Conservation (phyloP, 1,139 yeast species). For the Yamadazyma atlantica region DNA sequence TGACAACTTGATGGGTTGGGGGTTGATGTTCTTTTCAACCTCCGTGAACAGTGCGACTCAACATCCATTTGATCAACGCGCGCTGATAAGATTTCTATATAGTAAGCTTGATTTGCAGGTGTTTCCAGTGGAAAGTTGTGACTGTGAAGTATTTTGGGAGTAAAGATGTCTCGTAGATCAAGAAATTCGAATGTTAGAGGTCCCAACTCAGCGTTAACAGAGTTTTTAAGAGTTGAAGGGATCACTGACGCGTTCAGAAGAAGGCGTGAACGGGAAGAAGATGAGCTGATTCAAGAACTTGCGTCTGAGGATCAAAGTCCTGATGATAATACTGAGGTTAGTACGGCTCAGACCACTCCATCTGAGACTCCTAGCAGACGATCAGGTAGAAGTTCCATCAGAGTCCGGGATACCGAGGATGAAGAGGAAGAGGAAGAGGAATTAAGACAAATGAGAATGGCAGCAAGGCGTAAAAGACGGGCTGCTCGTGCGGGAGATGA, state of each 20-base stretch:
- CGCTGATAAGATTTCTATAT: too few relatives aligned
- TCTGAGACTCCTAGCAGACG: constrained; percentile 4
- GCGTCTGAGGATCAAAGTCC: background rate
- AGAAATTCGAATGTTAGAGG: constrained; percentile 53
- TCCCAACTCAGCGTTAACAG: constrained; percentile 78
- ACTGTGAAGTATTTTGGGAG: background rate
- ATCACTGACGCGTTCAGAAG: constrained; percentile 79
- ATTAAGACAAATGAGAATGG: constrained; percentile 36
- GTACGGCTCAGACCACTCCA: constrained; percentile 4
- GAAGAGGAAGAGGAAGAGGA: constrained; percentile 28
- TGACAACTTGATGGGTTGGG: background rate
- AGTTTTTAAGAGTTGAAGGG: constrained; percentile 76
- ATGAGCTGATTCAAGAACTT: constrained; percentile 7
- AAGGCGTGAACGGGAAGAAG: constrained; percentile 40
- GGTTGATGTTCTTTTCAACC: background rate
- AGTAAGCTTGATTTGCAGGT: too few relatives aligned
- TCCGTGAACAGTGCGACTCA: background rate
- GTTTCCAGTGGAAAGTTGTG: too few relatives aligned
- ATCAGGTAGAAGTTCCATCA: constrained; percentile 1
- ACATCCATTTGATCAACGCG: too few relatives aligned
- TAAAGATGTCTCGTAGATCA: constrained; percentile 22
- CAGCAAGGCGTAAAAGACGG: constrained; percentile 37
- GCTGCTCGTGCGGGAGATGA: constrained; percentile 17
- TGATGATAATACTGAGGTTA: constrained; percentile 15
- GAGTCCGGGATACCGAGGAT: constrained; percentile 15